Evolutionary conservation across 2,329 filamentous ascomycete genomes (phyloP).

Genomic region (Xylaria hypoxylon): DNA sequence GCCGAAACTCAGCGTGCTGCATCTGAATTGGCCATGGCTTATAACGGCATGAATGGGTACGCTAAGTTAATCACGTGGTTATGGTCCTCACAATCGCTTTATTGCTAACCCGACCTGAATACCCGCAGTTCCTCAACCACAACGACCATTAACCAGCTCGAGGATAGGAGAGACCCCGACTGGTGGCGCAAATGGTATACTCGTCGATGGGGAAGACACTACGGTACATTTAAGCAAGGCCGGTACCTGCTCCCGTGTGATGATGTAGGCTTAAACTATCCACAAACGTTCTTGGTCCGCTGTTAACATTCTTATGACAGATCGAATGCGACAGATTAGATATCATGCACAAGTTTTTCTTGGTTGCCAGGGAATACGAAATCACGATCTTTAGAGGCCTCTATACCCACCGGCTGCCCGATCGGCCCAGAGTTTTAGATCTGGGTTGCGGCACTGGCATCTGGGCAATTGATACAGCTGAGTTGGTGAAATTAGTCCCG

Average conservation of each 20-base stretch:
- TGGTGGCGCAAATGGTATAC: slow-evolving; percentile 61
- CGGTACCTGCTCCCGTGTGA: slow-evolving; percentile 84
- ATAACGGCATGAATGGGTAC: slow-evolving; percentile 35
- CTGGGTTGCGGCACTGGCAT: slow-evolving; percentile 90
- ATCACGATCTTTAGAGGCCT: slow-evolving; percentile 42
- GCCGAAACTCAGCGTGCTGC: slow-evolving; percentile 13
- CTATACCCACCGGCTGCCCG: slow-evolving; percentile 53
- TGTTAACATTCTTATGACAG: slow-evolving; percentile 54
- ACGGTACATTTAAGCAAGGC: slow-evolving; percentile 74
- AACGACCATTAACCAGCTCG: slow-evolving; percentile 27
- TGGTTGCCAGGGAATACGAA: slow-evolving; percentile 67
- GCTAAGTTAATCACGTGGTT: slow-evolving; percentile 18
- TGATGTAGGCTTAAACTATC: slow-evolving; percentile 63
- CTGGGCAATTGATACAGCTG: slow-evolving; percentile 89
- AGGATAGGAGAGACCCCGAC: slow-evolving; percentile 16
- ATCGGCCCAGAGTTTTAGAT: slow-evolving; percentile 64
- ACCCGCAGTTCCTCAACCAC: slow-evolving; percentile 30
- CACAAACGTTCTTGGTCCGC: not conserved
- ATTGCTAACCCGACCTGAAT: slow-evolving; percentile 10
- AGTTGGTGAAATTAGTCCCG: slow-evolving; percentile 62
- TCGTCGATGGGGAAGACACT: slow-evolving; percentile 60
- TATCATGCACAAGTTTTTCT: slow-evolving; percentile 82
- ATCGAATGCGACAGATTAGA: slow-evolving; percentile 82
- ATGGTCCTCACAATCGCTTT: not conserved
- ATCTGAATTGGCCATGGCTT: slow-evolving; percentile 33